phyloP scores from a whole-genome alignment of 306 rosid genomes.

The Lathyrus oleraceus region DNA sequence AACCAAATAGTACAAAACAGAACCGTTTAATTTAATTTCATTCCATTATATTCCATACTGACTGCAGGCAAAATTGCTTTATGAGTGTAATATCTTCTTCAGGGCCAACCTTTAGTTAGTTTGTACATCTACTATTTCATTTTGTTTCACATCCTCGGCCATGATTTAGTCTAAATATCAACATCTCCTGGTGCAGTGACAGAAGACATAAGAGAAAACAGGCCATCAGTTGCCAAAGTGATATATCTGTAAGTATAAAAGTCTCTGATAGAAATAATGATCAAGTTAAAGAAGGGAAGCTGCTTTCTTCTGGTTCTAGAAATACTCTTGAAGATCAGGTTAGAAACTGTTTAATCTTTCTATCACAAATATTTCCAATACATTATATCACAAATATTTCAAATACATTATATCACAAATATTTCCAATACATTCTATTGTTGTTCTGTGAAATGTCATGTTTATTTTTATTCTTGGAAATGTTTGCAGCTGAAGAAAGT shows the following conservation, averaged over 20 bases:
- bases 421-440: not conserved
- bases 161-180: slow-evolving; percentile 26
- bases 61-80: slow-evolving; percentile 1
- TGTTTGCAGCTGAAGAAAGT: slow-evolving; percentile 69
- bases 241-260: slow-evolving; percentile 67
- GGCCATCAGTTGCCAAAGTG: slow-evolving; percentile 55
- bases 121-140: slow-evolving; percentile 21
- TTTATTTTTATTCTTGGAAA: slow-evolving; percentile 43
- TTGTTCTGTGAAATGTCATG: slow-evolving; percentile 16
- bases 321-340: slow-evolving; percentile 74
- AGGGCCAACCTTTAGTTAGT: not conserved
- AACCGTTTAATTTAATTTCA: not conserved
- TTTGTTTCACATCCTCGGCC: slow-evolving; percentile 24
- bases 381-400: not conserved
- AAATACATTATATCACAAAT: not conserved
- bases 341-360: slow-evolving; percentile 22
- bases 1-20: not conserved
- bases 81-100: slow-evolving; percentile 10
- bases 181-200: slow-evolving; percentile 43
- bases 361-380: slow-evolving; percentile 16
- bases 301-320: slow-evolving; percentile 51
- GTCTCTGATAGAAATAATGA: slow-evolving; percentile 57
- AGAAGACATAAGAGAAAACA: slow-evolving; percentile 63
- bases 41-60: not conserved
- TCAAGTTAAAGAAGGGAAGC: slow-evolving; percentile 55